Conservation (phyloP, 2,329 filamentous ascomycete species). For the Ascochyta koolunga region DNA sequence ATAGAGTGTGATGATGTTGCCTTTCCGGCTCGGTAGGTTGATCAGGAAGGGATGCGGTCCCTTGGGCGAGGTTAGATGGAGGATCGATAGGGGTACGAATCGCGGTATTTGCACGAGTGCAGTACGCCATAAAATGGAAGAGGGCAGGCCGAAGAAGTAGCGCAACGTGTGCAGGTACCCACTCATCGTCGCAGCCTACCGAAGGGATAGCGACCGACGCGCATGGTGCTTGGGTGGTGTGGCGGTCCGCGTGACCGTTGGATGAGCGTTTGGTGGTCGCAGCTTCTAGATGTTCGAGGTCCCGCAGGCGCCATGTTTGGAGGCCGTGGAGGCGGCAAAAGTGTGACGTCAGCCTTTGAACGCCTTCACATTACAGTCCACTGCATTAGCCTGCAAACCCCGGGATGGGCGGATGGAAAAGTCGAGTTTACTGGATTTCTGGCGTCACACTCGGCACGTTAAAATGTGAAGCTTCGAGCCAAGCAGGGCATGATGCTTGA, state of each 20-base stretch:
- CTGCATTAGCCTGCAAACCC: conserved; percentile 2
- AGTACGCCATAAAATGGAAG: conserved; percentile 46
- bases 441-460: conserved; percentile 4
- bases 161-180: conserved; percentile 37
- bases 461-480: conserved; percentile 8
- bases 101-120: conserved; percentile 46
- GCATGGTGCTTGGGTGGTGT: conserved; percentile 4
- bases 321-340: not conserved
- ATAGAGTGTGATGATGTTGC: conserved; percentile 48
- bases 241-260: not conserved
- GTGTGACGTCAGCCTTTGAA: conserved; percentile 7
- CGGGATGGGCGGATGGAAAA: conserved; percentile 10
- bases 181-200: conserved; percentile 32
- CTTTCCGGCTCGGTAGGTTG: conserved; percentile 48
- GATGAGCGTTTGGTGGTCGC: conserved; percentile 7
- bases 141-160: conserved; percentile 48
- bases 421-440: conserved; percentile 3
- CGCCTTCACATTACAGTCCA: not conserved
- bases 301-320: conserved; percentile 10
- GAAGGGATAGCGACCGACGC: not conserved
- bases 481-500: not conserved
- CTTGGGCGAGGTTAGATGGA: conserved; percentile 48
- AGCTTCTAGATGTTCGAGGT: conserved; percentile 14
- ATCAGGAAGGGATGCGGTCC: conserved; percentile 52
- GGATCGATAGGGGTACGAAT: conserved; percentile 45